A percentile compares a stretch with the other conserved stretches of the same genome.
phyloP scores from a whole-genome alignment of 2,329 filamentous ascomycete genomes.

The Ophiostoma angusticollis region DNA sequence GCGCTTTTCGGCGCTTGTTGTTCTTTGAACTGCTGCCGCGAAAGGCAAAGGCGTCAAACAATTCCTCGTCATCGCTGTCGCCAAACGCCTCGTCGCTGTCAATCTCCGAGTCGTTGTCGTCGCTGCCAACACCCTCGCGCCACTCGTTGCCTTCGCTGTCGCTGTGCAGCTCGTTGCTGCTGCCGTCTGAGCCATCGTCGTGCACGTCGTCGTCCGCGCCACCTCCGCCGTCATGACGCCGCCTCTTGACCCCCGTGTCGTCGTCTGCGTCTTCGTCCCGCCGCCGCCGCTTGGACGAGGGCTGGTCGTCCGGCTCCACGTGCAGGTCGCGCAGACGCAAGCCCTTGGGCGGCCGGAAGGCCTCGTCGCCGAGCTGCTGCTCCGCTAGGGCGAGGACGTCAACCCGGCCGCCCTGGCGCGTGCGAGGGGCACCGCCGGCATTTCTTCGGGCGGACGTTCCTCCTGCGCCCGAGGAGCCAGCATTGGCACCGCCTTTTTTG shows the following conservation, averaged over 20 bases:
- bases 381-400: constrained; percentile 46
- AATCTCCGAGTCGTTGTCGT: constrained; percentile 51
- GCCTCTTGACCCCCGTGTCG: constrained; percentile 39
- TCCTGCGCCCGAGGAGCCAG: not conserved
- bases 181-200: constrained; percentile 37
- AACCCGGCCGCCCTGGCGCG: constrained; percentile 28
- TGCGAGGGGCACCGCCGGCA: constrained; percentile 27
- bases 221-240: constrained; percentile 54
- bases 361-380: constrained; percentile 34
- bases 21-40: constrained; percentile 32
- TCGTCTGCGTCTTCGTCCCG: constrained; percentile 31
- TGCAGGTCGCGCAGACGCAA: constrained; percentile 35
- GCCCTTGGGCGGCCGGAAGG: constrained; percentile 19
- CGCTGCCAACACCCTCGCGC: constrained; percentile 54
- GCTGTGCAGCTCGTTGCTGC: constrained; percentile 57
- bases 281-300: constrained; percentile 30
- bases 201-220: constrained; percentile 27
- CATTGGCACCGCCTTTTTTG: constrained; percentile 11
- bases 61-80: constrained; percentile 77
- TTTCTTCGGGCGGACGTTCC: too few relatives aligned
- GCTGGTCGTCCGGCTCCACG: constrained; percentile 33
- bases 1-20: constrained; percentile 20
- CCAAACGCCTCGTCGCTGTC: constrained; percentile 73
- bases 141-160: constrained; percentile 81
- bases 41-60: constrained; percentile 60